These are phyloP conservation scores for Talaromyces liani DNA, from an alignment of 495 filamentous ascomycete species.

Conservation along the genomic window DNA sequence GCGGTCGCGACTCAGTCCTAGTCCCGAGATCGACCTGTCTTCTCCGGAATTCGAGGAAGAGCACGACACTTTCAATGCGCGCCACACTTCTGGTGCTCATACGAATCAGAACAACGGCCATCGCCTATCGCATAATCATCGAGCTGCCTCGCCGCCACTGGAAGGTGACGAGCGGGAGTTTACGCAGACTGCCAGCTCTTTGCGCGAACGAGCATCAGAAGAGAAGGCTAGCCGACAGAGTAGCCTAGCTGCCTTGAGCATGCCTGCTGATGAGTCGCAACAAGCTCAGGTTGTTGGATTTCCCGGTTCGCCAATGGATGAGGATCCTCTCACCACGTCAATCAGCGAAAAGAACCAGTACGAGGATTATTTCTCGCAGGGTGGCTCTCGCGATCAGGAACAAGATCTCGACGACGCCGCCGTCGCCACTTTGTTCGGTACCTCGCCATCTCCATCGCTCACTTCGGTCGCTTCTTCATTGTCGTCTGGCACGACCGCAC, in stretches of 20 bases:
- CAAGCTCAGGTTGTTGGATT: slow-evolving; percentile 24
- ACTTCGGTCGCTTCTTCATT: slow-evolving; percentile 38
- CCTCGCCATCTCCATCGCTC: slow-evolving; percentile 40
- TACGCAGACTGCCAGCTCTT: slow-evolving; percentile 80
- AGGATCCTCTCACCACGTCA: slow-evolving; percentile 25
- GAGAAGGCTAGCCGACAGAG: slow-evolving; percentile 37
- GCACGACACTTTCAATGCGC: slow-evolving; percentile 41
- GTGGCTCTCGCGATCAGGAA: slow-evolving; percentile 16
- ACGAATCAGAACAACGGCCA: slow-evolving; percentile 14
- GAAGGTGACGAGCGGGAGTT: slow-evolving; percentile 97
- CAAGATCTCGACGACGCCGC: slow-evolving; percentile 31
- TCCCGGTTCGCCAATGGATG: slow-evolving; percentile 27
- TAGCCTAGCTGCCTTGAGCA: slow-evolving; percentile 26
- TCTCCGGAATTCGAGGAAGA: slow-evolving; percentile 78
- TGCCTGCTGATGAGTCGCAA: slow-evolving; percentile 23
- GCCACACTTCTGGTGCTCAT: slow-evolving; percentile 28
- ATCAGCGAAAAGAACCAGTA: slow-evolving; percentile 27
- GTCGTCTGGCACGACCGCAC: slow-evolving; percentile 41
- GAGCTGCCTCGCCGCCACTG: slow-evolving; percentile 73
- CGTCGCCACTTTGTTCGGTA: slow-evolving; percentile 32
- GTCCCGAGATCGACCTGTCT: slow-evolving; percentile 88
- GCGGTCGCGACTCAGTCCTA: slow-evolving; percentile 72
- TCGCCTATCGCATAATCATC: slow-evolving; percentile 52
- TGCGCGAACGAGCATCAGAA: slow-evolving; percentile 66
- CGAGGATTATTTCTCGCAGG: slow-evolving; percentile 36